Evolutionary conservation across 176 grass and related monocot genomes (phyloP), one percentile per base, ranked within the genome.

Genomic region (Oryza glumipatula): DNA sequence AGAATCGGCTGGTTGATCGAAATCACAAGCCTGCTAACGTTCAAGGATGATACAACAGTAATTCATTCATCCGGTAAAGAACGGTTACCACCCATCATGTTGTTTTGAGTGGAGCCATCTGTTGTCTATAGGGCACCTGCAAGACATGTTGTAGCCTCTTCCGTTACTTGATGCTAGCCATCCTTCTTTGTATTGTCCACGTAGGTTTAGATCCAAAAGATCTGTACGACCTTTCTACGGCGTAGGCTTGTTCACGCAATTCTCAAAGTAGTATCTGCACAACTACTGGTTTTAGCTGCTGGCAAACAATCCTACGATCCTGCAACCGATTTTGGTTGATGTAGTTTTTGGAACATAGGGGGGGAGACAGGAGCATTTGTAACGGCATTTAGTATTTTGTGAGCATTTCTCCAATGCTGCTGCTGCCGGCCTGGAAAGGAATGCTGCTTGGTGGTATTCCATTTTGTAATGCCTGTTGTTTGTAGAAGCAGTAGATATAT

Each of bases 61-160:
- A 77, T 68, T 70, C 46, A 67, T 76, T 33, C 30, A 38, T 22
- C 28, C 51, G 39, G 30, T 43, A 54, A 54, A 43, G 70, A 81
- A 76, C 21, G 44, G 77, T 68, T 56, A 19, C 22, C 21, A 10
- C 76, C 48, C 67, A 9, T 60, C 14, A 52, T 54, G 70, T 80
- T 85, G 56, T 77, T 77, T 73, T 86, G 67, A 78, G 41, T 67
- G 75, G 70, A 77, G 58, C 68, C 79, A 83, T 68, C 68, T 78
- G 46, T 16, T 81, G 35, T 69, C 3, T 15, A 24, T 76, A 81
- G 70, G 30, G 30, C 46, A 65, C 24, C 78, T 23, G 65, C 44
- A 13, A 69, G 35, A 63, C 64, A 46, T 66, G 65, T 77, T 82
- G 74, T 69, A 78, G 21, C 68, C 14, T 82, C 45, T 54, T 86